Base-by-base conservation (phyloP, 1,139 yeast species). In the Petasospora rhodanensis region DNA sequence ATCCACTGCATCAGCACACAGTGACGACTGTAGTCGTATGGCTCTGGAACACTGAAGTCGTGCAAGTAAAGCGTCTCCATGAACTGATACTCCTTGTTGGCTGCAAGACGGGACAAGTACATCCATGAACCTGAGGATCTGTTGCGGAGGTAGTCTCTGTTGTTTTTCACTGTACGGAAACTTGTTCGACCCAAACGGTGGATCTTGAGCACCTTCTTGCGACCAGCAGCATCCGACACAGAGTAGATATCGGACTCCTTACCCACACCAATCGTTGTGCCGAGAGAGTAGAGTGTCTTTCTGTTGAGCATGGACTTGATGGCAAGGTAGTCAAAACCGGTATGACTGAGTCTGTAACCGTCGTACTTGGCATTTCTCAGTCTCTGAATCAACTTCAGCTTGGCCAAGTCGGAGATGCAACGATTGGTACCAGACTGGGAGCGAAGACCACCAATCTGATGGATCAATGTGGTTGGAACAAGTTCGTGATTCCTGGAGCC, bases 181-280 rank as follows among this genome's bases (percentile, higher is more conserved):
- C 96, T 87, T 1, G 93, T 83, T 55, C 98, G 74, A 20, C 99
- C 99, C 39, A 91, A 67, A 47, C 98, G 71, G 60, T 89, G 97
- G 29, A 91, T 81, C 59, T 91, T 91, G 54, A 93, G 59, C 10
- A 89, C 96, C 50, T 73, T 73, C 40, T 76, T 74, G 12, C 55
- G 56, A 1, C 94, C 94, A 17, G 69, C 55, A 9, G 70, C 64
- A 51, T 83, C 91, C 38, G 83, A 79, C 1, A 84, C 89, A n/a
- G 91, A 73, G 56, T 81, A 87, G 51, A 91, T 89, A 61, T 91
- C 98, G 4, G 96, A 86, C 58, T 91, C 98, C 56, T 91, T 91
- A 52, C 98, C 98, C 32, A 93, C 95, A 37, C 98, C 98, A 49
- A 91, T 87, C 16, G 83, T 85, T 27, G 80, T 71, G 13, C 96